Base-by-base conservation (phyloP, 129 eudicot genomes). In the Smallanthus sonchifolius region DNA sequence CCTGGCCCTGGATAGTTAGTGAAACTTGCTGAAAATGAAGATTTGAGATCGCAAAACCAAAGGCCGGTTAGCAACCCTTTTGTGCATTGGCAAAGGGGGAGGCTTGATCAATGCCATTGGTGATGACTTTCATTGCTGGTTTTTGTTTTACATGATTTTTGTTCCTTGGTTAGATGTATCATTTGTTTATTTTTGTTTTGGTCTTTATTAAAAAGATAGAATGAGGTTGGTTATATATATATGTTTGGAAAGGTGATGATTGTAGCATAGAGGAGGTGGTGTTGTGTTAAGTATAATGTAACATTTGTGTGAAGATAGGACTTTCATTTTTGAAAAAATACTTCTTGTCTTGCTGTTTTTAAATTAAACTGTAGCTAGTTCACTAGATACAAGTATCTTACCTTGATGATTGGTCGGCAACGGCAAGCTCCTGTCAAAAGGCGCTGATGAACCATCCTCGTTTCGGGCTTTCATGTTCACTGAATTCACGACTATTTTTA, bases 211-310 rank as follows among this genome's bases (percentile, higher is more conserved):
- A 64, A 59, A 64, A 64, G 69, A 64, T 64, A 64, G 69, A 67
- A 69, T 69, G 77, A 64, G 82, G 77, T 71, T 78, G 67, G 67
- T 14, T 61, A 61, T 61, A 63, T 79, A 63, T 79, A 78, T 79
- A 64, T 72, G 78, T 72, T 64, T 52, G 74, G 42, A 55, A 75
- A 61, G 74, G 61, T 77, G 69, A 42, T 77, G 81, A 69, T 68
- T 89, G 93, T 89, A 87, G 84, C 65, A 92, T 83, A 84, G 82
- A 84, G 45, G 87, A 75, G 75, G 73, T 70, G 79, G 80, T 66
- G 78, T 13, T 77, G 87, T 89, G 92, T 47, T 67, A 55, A 77
- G 87, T 78, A 77, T 82, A 75, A 77, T 83, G 85, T 70, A 69
- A 84, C 84, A 67, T 75, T 63, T 82, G 86, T 79, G 85, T 84